Evolutionary conservation across 2,329 filamentous ascomycete genomes (phyloP).

Genomic region (Fusarium verticillioides): DNA sequence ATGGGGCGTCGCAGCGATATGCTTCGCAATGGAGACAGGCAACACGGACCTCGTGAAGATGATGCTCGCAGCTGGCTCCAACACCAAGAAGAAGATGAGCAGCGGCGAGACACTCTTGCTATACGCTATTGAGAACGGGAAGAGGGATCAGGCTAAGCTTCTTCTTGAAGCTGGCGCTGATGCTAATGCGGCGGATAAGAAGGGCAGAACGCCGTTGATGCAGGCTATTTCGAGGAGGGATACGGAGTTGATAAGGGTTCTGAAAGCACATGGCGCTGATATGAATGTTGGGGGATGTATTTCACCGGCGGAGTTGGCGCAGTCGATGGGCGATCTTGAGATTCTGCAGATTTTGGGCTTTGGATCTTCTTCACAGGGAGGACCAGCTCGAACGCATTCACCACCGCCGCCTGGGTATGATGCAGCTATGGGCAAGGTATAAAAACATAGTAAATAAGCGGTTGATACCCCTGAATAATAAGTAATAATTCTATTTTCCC

Average conservation of each 20-base stretch:
- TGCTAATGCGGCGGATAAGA: constrained; percentile 46
- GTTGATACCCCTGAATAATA: constrained; percentile 18
- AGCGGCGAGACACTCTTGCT: constrained; percentile 47
- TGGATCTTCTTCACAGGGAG: background rate
- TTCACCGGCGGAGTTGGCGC: constrained; percentile 41
- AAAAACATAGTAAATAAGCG: background rate
- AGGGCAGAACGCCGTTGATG: constrained; percentile 48
- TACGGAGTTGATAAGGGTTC: constrained; percentile 43
- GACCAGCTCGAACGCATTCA: constrained; percentile 22
- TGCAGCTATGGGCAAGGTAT: constrained; percentile 23
- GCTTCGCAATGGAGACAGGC: constrained; percentile 42
- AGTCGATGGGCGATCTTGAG: constrained; percentile 40
- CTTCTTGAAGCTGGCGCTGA: constrained; percentile 50
- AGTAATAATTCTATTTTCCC: constrained; percentile 13
- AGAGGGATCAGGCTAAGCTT: constrained; percentile 36
- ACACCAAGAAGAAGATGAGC: constrained; percentile 43
- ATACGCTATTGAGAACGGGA: constrained; percentile 45
- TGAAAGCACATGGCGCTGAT: constrained; percentile 46
- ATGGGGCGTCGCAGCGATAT: constrained; percentile 38
- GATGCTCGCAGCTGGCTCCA: constrained; percentile 46
- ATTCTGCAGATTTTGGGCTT: constrained; percentile 43
- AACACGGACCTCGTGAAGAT: constrained; percentile 41
- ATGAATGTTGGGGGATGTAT: constrained; percentile 29
- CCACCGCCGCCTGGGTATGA: constrained; percentile 42
- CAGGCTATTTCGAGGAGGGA: constrained; percentile 47